Evolutionary conservation across 1,284 basidiomycete genomes (phyloP), one percentile per base, ranked within the genome.

Genomic region (Peniophora sp.): DNA sequence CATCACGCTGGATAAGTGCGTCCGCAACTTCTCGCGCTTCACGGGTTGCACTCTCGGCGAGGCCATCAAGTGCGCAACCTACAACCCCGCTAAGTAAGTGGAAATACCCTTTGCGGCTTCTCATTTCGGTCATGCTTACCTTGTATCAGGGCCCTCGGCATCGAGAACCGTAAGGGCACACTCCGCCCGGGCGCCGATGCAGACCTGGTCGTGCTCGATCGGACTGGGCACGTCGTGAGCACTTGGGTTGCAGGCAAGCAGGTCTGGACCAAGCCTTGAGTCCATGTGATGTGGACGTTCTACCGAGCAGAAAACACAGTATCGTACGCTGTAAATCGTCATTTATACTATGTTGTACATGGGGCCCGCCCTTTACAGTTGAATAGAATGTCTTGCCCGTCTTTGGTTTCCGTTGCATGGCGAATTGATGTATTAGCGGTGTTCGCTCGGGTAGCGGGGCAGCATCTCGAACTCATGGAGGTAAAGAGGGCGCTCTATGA

Each of bases 11-110:
- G 85, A 89, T 66, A 85, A 83, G 61, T 94, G 88, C 61, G 81
- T 95, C 34, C 79, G 84, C 49, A 95, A 95, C 67, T 87, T 96
- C 59, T 76, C 83, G 20, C 71, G 73, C 34, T 96, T 91, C 65
- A 92, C 92, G 0, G 84, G 83, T 12, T 88, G 89, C 59, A 82
- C 89, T 20, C 69, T 96, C 12, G 83, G 86, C 23, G 79, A 92
- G 62, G 88, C 92, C 12, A 82, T 95, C 62, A 82, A 83, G 55
- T 93, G 91, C 61, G 90, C 88, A 18, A 92, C 89, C 0, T 80
- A 76, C 60, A 88, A 89, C 58, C 88, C 92, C 8, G 92, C 92
- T 0, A 83, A 77, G 76, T 85, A 55, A 51, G 76, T 60, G 3
- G 27, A 10, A 36, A 47, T 56, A 32, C 46, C 51, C 24, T 20